Percentiles rank a stretch among this genome's conserved stretches.
Evolutionary conservation across 208 protist species (phyloP).

Genomic region (Leishmania guyanensis): DNA sequence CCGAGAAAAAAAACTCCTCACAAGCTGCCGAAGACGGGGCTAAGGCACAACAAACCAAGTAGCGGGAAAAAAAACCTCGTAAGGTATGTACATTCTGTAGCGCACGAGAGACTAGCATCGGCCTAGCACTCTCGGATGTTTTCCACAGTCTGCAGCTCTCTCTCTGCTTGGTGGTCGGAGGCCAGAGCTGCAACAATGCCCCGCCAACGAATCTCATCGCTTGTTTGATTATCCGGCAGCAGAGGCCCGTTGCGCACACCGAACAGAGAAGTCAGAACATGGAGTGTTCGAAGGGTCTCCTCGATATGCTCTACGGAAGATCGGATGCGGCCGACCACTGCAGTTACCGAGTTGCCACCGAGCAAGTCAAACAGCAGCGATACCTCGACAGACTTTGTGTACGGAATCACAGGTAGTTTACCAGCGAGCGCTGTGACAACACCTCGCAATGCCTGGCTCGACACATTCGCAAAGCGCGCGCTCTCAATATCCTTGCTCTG

Average conservation of each 20-base stretch:
- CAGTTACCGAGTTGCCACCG: constrained; percentile 53
- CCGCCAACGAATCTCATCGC: constrained; percentile 44
- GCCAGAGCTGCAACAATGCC: constrained; percentile 37
- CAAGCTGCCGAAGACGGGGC: neutral
- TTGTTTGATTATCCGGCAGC: constrained; percentile 37
- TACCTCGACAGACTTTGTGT: constrained; percentile 36
- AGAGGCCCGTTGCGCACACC: constrained; percentile 44
- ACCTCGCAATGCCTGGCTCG: constrained; percentile 27
- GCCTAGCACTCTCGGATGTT: constrained; percentile 23
- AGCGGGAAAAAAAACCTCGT: neutral
- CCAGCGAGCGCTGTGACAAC: constrained; percentile 26
- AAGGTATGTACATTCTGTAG: neutral
- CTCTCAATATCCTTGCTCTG: constrained; percentile 52
- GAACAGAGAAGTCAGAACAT: constrained; percentile 30
- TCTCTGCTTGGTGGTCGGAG: constrained; percentile 39
- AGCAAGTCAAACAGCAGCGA: constrained; percentile 51
- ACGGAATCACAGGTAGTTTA: constrained; percentile 26
- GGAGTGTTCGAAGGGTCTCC: constrained; percentile 27
- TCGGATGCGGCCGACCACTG: constrained; percentile 37
- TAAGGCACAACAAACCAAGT: neutral
- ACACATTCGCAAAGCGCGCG: constrained; percentile 49
- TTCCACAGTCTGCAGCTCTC: constrained; percentile 27
- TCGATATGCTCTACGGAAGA: constrained; percentile 22
- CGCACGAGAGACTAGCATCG: neutral
- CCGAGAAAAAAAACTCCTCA: neutral